Evolutionary conservation across 768 basidiomycete species (phyloP), one percentile per base, ranked within the genome.

Genomic region (Tricholoma hemisulphureum): DNA sequence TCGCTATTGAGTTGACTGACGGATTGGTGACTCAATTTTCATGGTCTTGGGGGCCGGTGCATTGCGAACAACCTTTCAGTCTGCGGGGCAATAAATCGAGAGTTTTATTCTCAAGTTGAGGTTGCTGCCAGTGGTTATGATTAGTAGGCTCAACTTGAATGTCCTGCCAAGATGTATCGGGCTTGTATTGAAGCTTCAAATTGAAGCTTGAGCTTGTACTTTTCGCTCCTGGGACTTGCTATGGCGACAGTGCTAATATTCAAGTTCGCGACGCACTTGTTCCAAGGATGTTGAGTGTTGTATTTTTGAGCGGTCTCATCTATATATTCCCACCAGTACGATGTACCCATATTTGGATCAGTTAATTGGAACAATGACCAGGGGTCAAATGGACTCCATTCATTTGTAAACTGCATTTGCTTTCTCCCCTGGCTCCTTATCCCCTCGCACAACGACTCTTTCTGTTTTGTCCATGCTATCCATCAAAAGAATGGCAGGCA

Each of bases 401-500:
- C 56, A 58, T 58, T 63, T 62, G 43, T 59, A 41, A 48, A 57
- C 32, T 43, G 20, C 39, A n/a, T 55, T 53, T 28, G 51, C 32
- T 53, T 43, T 61, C 61, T 48, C 45, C 29, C 58, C 54, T 48
- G 58, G 39, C 55, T 56, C 53, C 61, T 60, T 51, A 59, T 16
- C 29, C 28, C 32, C 46, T 49, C 26, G 26, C 18, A 50, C 59
- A 53, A 37, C 37, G n/a, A 18, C 32, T 55, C 49, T n/a, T n/a
- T n/a, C n/a, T n/a, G n/a, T n/a, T n/a, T n/a, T n/a, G 46, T 58
- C 48, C 48, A 65, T 61, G 58, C 55, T 61, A 60, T 70, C 71
- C 74, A 74, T 83, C 54, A 80, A 76, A 71, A 73, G 79, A 66
- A 82, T 83, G 81, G 75, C 81, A 18, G 77, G 78, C 60, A 81